Base-by-base conservation (phyloP, 2,329 filamentous ascomycete genomes). In the Byssochlamys sp. region DNA sequence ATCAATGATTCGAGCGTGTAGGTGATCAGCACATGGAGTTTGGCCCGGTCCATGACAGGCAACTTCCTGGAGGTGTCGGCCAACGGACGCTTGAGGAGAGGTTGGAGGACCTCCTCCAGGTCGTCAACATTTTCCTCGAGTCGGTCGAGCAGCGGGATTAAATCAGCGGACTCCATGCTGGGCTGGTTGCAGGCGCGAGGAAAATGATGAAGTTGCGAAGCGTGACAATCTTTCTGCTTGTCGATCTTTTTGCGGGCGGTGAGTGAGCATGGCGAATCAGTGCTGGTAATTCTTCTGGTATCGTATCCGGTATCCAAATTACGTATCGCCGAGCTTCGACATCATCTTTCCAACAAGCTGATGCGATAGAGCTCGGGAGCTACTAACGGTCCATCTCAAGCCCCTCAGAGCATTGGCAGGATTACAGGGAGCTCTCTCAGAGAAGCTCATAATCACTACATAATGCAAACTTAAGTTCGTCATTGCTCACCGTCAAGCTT, bases 41-140 rank as follows among this genome's bases (percentile, higher is more conserved):
- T 96, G 6, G 94, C 91, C 76, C 90, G 91, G 78, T 97, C 92
- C 60, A 99, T 81, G n/a, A 97, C 80, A 1, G 92, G 91, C 28
- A 97, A 80, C 69, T 90, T 90, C 57, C 84, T 86, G 4, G 90
- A 84, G 57, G 84, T 82, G 48, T 86, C 83, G 54, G 84, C 78
- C 50, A 96, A 76, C 1, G 81, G 73, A 54, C 80, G 80, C 35
- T 80, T 78, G 27, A 95, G 76, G 4, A 97, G 77, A n/a, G 92
- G 90, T 61, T 83, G 75, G 28, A 97, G 79, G 3, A 83, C 80
- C 35, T 86, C 82, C 69, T 95, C 84, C 52, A 97, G 81, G 57
- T 86, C 83, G 73, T 95, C 89, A 54, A 97, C 83, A 70, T 91
- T 84, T 64, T 84, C 82, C 63, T 90, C 86, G 55, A 96, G 84